Conservation (phyloP, 331 rosid genomes). For the Saraca asoca region DNA sequence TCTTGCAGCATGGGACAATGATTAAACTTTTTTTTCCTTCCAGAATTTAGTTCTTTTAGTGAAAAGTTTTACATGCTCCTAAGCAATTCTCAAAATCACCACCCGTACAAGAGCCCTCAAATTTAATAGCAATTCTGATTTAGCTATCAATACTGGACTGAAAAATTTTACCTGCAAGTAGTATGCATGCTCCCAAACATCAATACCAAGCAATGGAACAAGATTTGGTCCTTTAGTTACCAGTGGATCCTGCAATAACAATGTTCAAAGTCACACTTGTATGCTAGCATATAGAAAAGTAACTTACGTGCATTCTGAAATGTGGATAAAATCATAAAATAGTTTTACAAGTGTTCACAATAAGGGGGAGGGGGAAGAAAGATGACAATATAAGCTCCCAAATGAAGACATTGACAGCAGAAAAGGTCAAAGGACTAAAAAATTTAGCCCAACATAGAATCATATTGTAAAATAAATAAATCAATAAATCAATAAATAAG, state of each 20-base stretch:
- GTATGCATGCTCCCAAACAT: slow-evolving; percentile 99
- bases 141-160: slow-evolving; percentile 5
- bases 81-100: slow-evolving; percentile 13
- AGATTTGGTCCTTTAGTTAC: slow-evolving; percentile 79
- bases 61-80: neutral
- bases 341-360: slow-evolving; percentile 8
- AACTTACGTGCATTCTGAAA: neutral
- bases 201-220: slow-evolving; percentile 92
- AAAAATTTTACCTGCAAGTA: slow-evolving; percentile 79
- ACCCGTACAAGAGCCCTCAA: slow-evolving; percentile 4
- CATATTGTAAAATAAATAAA: neutral
- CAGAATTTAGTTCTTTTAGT: neutral
- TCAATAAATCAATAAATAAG: neutral
- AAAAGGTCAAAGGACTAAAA: slow-evolving; percentile 9
- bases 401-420: neutral
- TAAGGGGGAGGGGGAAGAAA: neutral
- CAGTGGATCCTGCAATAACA: slow-evolving; percentile 77
- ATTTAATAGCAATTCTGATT: slow-evolving; percentile 23
- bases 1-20: too few relatives aligned
- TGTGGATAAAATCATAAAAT: slow-evolving; percentile 12
- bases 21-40: neutral
- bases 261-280: slow-evolving; percentile 32
- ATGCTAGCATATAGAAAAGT: slow-evolving; percentile 9
- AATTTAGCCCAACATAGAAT: slow-evolving; percentile 5
- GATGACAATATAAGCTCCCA: neutral